Conservation (phyloP, 2,329 filamentous ascomycete species). For the Aspergillus neoniger region DNA sequence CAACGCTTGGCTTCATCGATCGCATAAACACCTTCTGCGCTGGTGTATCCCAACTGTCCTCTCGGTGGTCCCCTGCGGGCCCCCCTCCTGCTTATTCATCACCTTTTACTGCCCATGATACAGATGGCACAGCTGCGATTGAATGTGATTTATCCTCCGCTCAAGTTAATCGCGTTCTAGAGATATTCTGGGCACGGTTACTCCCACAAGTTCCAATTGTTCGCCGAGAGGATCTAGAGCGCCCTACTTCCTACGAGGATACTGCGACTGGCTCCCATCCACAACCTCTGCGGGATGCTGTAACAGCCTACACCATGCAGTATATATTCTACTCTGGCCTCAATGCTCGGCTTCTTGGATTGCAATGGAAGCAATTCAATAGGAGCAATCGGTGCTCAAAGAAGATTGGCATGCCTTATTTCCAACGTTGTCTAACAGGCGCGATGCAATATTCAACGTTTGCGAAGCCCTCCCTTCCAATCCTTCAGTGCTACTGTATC, state of each 20-base stretch:
- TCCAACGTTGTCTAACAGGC: conserved; percentile 22
- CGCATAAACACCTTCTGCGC: conserved; percentile 22
- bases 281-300: conserved; percentile 19
- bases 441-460: conserved; percentile 18
- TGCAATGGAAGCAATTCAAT: conserved; percentile 18
- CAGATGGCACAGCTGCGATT: background rate
- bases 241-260: conserved; percentile 14
- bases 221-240: background rate
- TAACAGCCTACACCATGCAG: conserved; percentile 24
- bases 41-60: conserved; percentile 11
- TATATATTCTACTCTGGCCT: conserved; percentile 21
- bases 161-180: background rate
- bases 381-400: background rate
- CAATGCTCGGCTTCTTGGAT: conserved; percentile 19
- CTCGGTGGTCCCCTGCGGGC: background rate
- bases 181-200: conserved; percentile 4
- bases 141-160: conserved; percentile 1
- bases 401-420: conserved; percentile 20
- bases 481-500: conserved; percentile 24
- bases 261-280: background rate
- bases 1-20: conserved; percentile 19
- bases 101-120: background rate
- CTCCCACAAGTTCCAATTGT: conserved; percentile 8
- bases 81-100: background rate
- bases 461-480: conserved; percentile 15